Evolutionary conservation across 441 rosid species (phyloP).

Genomic region (Populus hybrid): DNA sequence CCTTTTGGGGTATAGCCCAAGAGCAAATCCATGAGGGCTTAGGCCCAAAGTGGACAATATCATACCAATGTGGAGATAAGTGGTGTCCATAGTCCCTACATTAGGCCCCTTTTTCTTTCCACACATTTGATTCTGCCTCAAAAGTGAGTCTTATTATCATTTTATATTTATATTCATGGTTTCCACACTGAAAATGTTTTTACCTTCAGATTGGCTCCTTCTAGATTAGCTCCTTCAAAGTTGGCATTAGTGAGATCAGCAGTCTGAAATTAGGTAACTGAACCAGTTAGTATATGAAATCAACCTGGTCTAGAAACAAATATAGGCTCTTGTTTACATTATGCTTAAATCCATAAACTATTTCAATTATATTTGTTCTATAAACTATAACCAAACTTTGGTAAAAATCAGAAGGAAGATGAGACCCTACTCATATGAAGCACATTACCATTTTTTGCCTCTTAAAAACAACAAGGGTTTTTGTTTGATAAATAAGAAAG

Average conservation of each 20-base stretch:
- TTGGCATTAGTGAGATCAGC: slow-evolving; percentile 94
- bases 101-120: neutral
- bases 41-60: no score
- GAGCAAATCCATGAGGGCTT: no score
- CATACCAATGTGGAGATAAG: no score
- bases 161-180: neutral
- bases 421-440: no score
- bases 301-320: neutral
- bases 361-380: neutral
- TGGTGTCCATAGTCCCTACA: no score
- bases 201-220: slow-evolving; percentile 96
- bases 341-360: neutral
- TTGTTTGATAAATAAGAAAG: no score
- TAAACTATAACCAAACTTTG: neutral
- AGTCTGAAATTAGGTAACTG: slow-evolving; percentile 36
- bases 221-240: slow-evolving; percentile 87
- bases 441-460: no score
- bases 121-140: neutral
- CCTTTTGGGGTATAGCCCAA: no score
- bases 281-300: slow-evolving; percentile 5
- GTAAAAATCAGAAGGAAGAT: no score
- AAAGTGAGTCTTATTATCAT: neutral
- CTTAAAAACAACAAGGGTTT: no score
- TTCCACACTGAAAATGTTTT: neutral
- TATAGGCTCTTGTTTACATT: neutral